Evolutionary conservation across 2,329 filamentous ascomycete genomes (phyloP), one percentile per base, ranked within the genome.

Genomic region (Claviceps cyperi): DNA sequence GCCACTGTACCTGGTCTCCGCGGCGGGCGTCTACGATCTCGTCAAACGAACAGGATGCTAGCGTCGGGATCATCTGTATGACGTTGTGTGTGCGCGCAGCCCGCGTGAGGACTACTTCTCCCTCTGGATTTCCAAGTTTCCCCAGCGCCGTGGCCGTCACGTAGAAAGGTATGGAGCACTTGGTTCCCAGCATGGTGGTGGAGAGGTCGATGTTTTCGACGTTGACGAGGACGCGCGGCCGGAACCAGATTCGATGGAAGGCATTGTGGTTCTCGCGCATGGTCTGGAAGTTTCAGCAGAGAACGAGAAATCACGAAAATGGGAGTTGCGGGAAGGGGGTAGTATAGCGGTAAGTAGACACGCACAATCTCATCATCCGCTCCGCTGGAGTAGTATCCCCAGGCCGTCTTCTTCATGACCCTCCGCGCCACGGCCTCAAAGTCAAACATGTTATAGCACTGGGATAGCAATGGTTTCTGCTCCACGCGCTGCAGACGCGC

Each of bases 211-310:
- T 78, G 21, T 86, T 77, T 64, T 90, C 86, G 37, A 98, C 92
- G 61, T 98, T 84, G 49, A 94, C 80, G 50, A 98, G 81, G 50
- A 98, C 73, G 55, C 82, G 83, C 3, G 92, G 92, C 21, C 92
- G 81, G 73, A 98, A 97, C 91, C 92, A 81, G 68, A 96, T 94
- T 64, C 94, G 90, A 71, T 98, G 92, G 71, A 89, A 98, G 44
- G 92, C 92, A 44, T 78, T 80, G 70, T 96, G 91, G 70, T 98
- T 98, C 69, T 97, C 91, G 56, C 91, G 81, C 74, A 97, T 75
- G 0, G 92, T 96, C 85, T 94, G 57, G 40, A 35, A 32, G 28
- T 11, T 32, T 32, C 28, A 32, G 28, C 28, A 32, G 28, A 22
- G 11, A n/a, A 28, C 15, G 46, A 36, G 24, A 43, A 43, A 28